Base-by-base conservation (phyloP, 345 rosid species). In the Brassica rapa region DNA sequence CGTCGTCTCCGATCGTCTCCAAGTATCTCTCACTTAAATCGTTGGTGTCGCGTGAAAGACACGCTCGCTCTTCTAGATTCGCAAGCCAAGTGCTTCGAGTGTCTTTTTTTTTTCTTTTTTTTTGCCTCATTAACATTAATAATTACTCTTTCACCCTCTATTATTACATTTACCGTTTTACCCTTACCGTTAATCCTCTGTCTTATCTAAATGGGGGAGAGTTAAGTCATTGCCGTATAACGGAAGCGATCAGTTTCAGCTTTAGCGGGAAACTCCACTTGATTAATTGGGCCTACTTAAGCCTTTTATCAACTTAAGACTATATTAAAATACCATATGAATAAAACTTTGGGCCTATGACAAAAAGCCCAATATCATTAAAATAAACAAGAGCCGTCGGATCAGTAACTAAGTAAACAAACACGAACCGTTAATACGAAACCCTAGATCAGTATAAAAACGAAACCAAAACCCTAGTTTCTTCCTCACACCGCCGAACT, bases 381-480 rank as follows among this genome's bases (percentile, higher is more conserved):
- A 62, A 77, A 16, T 14, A 27, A 77, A 39, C 7, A 78, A 46
- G 37, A 72, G 62, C 77, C 81, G 68, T 78, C 62, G 41, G 81
- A 78, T 78, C 27, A 77, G 4, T 5, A 27, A 6, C 4, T 1
- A 24, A 41, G 14, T 11, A 9, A 56, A 72, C 51, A 33, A 19
- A 53, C 10, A 27, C 66, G 9, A 35, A 53, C 79, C 83, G 79
- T 63, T 15, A 1, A 41, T 39, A 64, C 0, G 37, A 66, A 66
- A 8, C 77, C 77, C 82, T 3, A 72, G 74, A 10, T 62, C 14
- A 66, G 24, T 66, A 78, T 78, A 78, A 9, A 78, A 56, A 3
- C 32, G 27, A 72, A 37, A 78, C 63, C 70, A 62, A 73, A 79
- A 66, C 78, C 78, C 82, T 79, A 73, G 27, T 67, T 67, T 77